These are phyloP conservation scores for Saposhnikovia divaricata DNA, from an alignment of 129 eudicot species.

Conservation along the genomic window DNA sequence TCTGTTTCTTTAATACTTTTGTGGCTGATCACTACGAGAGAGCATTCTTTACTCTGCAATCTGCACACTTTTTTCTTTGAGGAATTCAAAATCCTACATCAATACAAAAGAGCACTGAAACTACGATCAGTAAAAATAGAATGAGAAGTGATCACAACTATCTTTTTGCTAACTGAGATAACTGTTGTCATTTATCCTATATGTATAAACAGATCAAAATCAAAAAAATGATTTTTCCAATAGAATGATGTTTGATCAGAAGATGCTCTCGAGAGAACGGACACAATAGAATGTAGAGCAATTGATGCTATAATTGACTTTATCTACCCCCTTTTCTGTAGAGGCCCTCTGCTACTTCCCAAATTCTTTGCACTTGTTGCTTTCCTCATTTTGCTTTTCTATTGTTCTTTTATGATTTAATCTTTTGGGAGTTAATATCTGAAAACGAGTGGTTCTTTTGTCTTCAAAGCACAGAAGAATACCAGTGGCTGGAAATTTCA, in stretches of 20 bases:
- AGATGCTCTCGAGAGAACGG: slow-evolving; percentile 25
- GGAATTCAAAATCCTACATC: too few species aligned
- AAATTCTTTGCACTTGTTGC: slow-evolving; percentile 13
- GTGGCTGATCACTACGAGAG: too few species aligned
- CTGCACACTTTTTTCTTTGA: too few species aligned
- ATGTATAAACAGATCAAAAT: too few species aligned
- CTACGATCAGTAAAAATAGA: too few species aligned
- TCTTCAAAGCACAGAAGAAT: background rate
- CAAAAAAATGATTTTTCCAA: background rate
- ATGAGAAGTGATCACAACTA: too few species aligned
- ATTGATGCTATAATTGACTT: slow-evolving; percentile 45
- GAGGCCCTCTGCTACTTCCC: slow-evolving; percentile 20
- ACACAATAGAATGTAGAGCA: slow-evolving; percentile 40
- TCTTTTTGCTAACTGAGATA: too few species aligned
- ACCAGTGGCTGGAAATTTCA: background rate
- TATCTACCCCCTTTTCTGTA: slow-evolving; percentile 56
- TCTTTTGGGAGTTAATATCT: background rate
- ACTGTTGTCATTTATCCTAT: too few species aligned
- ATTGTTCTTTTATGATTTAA: background rate
- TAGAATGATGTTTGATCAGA: slow-evolving; percentile 19
- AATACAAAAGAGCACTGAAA: too few species aligned
- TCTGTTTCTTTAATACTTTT: too few species aligned
- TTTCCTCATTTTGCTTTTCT: slow-evolving; percentile 11
- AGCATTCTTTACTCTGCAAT: too few species aligned
- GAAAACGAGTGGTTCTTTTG: background rate